Evolutionary conservation across 176 grass and related monocot species (phyloP).

Genomic region (Cenchrus americanus): DNA sequence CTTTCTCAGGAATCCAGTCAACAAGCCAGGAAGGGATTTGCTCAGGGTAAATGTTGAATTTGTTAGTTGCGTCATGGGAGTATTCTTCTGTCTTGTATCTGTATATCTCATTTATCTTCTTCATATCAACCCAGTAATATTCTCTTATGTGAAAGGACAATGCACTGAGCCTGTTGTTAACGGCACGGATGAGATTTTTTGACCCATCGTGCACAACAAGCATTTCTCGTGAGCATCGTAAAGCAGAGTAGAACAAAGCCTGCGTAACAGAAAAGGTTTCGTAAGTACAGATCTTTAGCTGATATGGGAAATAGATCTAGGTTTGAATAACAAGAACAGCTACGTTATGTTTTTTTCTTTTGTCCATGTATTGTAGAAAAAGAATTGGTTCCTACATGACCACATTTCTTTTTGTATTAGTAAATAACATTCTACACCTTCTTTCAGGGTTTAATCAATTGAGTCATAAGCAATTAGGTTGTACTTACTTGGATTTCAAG

Average conservation of each 20-base stretch:
- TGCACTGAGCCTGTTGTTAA: slow-evolving; percentile 84
- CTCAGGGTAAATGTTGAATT: slow-evolving; percentile 89
- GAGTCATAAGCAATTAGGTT: neutral
- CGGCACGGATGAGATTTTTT: slow-evolving; percentile 66
- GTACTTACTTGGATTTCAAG: slow-evolving; percentile 83
- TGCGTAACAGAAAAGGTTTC: slow-evolving; percentile 35
- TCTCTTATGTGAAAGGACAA: slow-evolving; percentile 85
- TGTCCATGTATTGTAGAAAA: neutral
- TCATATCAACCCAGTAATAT: slow-evolving; percentile 90
- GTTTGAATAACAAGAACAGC: slow-evolving; percentile 1
- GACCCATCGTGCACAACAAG: slow-evolving; percentile 65
- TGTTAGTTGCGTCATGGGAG: slow-evolving; percentile 84
- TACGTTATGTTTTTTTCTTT: neutral
- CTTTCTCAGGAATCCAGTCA: slow-evolving; percentile 87
- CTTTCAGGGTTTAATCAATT: slow-evolving; percentile 1
- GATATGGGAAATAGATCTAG: slow-evolving; percentile 1
- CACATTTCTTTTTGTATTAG: neutral
- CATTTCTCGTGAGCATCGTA: slow-evolving; percentile 82
- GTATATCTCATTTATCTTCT: slow-evolving; percentile 90
- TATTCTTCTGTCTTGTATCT: slow-evolving; percentile 92
- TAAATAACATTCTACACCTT: slow-evolving; percentile 7
- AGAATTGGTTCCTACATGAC: neutral
- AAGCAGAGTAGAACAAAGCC: slow-evolving; percentile 82
- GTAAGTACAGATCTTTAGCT: slow-evolving; percentile 19
- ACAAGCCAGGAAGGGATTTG: slow-evolving; percentile 89